Evolutionary conservation across 2,329 filamentous ascomycete genomes (phyloP).

Genomic region (Trichoderma hamatum): DNA sequence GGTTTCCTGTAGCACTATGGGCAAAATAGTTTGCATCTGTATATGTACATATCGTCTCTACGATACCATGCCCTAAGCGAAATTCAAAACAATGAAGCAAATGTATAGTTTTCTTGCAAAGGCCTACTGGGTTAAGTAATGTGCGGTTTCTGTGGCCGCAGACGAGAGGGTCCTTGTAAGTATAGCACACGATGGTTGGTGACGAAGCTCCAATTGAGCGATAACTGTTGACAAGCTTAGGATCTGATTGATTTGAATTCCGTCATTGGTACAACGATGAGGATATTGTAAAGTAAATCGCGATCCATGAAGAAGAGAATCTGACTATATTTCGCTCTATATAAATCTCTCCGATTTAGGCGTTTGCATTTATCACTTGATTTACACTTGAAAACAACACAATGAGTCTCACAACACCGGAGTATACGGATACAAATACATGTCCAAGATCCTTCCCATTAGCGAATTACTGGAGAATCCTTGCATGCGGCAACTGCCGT

Average conservation of each 20-base stretch:
- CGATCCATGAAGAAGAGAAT: neutral
- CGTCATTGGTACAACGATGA: too few species aligned
- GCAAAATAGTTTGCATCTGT: neutral
- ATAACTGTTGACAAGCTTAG: too few species aligned
- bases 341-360: neutral
- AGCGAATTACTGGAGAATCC: neutral
- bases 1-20: neutral
- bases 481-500: neutral
- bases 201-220: too few species aligned
- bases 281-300: neutral
- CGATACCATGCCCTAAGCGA: neutral
- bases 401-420: neutral
- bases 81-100: neutral
- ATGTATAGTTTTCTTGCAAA: neutral
- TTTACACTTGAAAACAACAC: neutral
- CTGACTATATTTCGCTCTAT: neutral
- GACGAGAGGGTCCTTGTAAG: too few species aligned
- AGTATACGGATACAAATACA: neutral
- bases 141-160: neutral
- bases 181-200: too few species aligned
- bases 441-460: neutral
- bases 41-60: neutral
- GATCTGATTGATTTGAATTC: too few species aligned
- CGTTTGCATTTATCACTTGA: neutral
- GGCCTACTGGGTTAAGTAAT: neutral